Conservation (phyloP, 305 asterid genomes). For the Solanum hybrid region DNA sequence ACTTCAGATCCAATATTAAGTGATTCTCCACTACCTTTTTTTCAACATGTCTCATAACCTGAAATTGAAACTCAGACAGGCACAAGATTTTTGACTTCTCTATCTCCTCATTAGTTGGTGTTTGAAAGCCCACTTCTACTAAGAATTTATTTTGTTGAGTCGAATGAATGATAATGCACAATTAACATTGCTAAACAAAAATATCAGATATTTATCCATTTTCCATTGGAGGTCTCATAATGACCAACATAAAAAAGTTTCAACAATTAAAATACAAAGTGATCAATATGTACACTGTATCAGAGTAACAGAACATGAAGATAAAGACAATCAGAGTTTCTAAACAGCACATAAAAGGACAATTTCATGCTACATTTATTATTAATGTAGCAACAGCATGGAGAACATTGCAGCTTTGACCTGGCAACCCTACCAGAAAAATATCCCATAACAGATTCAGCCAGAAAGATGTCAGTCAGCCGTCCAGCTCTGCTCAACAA, state of each 20-base stretch:
- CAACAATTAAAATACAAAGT: slow-evolving; percentile 3
- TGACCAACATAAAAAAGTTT: not conserved
- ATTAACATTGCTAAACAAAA: not conserved
- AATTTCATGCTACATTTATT: not conserved
- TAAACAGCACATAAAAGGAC: not conserved
- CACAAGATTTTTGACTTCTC: not conserved
- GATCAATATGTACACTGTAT: slow-evolving; percentile 2
- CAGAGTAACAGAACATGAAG: slow-evolving; percentile 1
- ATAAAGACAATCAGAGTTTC: not conserved
- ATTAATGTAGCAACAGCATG: slow-evolving; percentile 2
- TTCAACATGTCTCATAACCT: not conserved
- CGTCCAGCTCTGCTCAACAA: slow-evolving; percentile 17
- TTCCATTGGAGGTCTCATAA: not conserved
- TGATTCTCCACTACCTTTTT: not conserved
- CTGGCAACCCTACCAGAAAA: not conserved
- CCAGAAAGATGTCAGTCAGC: slow-evolving; percentile 4
- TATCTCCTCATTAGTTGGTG: not conserved
- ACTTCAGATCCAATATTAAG: not conserved
- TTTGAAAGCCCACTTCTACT: not conserved
- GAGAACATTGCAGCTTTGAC: not conserved
- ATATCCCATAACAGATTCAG: not conserved
- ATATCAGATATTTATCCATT: not conserved
- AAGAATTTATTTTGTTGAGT: not conserved
- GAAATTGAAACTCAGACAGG: not conserved
- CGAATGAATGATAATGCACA: not conserved